Evolutionary conservation across 1,284 basidiomycete genomes (phyloP).

Genomic region (Trametes versicolor): DNA sequence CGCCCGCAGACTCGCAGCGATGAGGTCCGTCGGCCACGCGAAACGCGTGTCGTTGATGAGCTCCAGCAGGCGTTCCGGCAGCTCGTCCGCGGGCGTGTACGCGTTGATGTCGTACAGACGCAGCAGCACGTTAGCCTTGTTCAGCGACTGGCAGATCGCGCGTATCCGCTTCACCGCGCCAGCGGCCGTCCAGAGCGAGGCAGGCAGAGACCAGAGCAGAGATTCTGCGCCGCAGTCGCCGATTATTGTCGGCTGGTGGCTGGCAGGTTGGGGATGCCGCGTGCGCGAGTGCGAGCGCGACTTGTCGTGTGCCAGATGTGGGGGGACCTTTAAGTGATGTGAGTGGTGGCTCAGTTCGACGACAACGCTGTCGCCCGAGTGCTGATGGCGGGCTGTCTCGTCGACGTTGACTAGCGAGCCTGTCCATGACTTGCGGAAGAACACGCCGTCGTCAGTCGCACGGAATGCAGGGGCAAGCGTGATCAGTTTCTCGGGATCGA

Average conservation of each 20-base stretch:
- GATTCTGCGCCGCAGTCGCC: constrained; percentile 77
- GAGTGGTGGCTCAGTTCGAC: constrained; percentile 40
- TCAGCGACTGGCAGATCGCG: constrained; percentile 75
- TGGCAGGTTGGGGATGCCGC: constrained; percentile 39
- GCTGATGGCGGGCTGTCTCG: constrained; percentile 35
- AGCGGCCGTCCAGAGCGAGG: constrained; percentile 68
- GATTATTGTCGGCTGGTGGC: constrained; percentile 73
- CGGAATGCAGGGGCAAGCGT: constrained; percentile 58
- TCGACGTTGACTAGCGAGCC: constrained; percentile 55
- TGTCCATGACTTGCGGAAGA: constrained; percentile 70
- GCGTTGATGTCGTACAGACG: constrained; percentile 74
- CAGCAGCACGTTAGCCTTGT: constrained; percentile 65
- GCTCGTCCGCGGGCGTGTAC: constrained; percentile 66
- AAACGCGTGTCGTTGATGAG: constrained; percentile 77
- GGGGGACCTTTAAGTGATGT: constrained; percentile 42
- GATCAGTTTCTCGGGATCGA: constrained; percentile 65
- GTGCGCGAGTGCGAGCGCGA: constrained; percentile 42
- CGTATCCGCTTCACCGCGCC: constrained; percentile 71
- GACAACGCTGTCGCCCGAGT: constrained; percentile 38
- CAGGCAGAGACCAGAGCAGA: constrained; percentile 64
- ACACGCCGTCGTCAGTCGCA: constrained; percentile 73
- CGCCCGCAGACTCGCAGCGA: constrained; percentile 53
- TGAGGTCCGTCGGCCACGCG: constrained; percentile 77
- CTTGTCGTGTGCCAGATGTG: constrained; percentile 41
- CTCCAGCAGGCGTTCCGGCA: constrained; percentile 71